A percentile compares a stretch with the other conserved stretches of the same genome.
phyloP scores from a whole-genome alignment of 2,329 filamentous ascomycete genomes.

The Didymella pomorum region DNA sequence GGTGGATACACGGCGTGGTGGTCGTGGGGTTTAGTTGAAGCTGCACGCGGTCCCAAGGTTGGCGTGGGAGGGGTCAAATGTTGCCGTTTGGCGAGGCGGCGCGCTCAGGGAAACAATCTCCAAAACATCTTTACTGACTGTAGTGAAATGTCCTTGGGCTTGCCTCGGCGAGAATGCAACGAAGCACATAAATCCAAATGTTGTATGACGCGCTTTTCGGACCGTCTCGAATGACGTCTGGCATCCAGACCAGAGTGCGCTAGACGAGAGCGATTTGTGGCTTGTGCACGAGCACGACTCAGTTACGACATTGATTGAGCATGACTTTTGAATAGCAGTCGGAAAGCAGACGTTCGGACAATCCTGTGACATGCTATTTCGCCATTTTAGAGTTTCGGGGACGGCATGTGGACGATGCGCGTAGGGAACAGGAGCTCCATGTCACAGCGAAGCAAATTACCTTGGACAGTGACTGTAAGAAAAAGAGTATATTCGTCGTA shows the following conservation, averaged over 20 bases:
- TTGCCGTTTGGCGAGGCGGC: slow-evolving; percentile 9
- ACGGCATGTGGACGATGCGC: not conserved
- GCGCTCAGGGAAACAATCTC: not conserved
- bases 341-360: too few relatives aligned
- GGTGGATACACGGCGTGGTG: not conserved
- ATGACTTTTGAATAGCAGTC: not conserved
- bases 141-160: not conserved
- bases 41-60: not conserved
- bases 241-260: not conserved
- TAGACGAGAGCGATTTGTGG: not conserved
- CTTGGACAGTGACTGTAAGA: not conserved
- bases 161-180: too few relatives aligned
- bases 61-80: slow-evolving; percentile 9
- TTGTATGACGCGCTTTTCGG: slow-evolving; percentile 1
- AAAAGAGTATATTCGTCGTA: not conserved
- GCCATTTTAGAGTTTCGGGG: not conserved
- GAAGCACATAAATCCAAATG: not conserved
- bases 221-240: slow-evolving; percentile 12
- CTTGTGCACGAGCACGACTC: slow-evolving; percentile 3
- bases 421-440: not conserved
- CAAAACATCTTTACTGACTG: slow-evolving; percentile 4
- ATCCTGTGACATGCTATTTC: not conserved
- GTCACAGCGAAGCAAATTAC: not conserved
- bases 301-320: not conserved
- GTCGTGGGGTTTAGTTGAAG: not conserved